These are phyloP conservation scores for Penicillium crystallinum DNA, from an alignment of 495 filamentous ascomycete genomes.

Conservation along the genomic window DNA sequence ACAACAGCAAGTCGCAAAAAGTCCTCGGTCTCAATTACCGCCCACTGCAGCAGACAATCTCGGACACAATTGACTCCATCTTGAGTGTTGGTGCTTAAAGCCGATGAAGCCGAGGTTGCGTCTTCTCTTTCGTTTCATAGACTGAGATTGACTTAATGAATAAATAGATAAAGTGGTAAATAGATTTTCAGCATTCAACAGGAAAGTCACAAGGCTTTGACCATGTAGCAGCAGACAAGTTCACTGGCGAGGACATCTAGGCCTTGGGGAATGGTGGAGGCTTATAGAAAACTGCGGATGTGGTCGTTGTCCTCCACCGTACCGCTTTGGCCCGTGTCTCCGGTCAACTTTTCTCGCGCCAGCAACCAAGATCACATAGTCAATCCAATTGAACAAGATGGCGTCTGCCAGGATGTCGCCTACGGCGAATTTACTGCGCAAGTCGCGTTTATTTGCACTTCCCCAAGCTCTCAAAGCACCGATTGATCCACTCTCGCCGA, in stretches of 20 bases:
- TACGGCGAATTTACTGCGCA: conserved; percentile 58
- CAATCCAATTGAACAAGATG: conserved; percentile 37
- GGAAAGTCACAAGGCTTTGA: too few species aligned
- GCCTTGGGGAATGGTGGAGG: too few species aligned
- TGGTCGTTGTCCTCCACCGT: conserved; percentile 14
- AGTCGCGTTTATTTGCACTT: conserved; percentile 61
- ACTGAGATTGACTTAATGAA: not conserved
- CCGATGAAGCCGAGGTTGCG: not conserved
- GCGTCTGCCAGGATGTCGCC: conserved; percentile 49
- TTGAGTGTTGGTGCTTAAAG: conserved; percentile 39
- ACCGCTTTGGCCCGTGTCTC: conserved; percentile 15
- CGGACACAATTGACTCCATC: conserved; percentile 52
- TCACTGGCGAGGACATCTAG: too few species aligned
- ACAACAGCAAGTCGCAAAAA: conserved; percentile 51
- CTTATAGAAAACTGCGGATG: conserved; percentile 7
- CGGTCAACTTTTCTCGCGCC: conserved; percentile 37
- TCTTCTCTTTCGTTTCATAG: not conserved
- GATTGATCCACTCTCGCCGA: conserved; percentile 35
- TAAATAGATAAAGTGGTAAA: not conserved
- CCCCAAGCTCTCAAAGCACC: conserved; percentile 51
- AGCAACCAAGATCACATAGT: conserved; percentile 16
- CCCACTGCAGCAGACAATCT: conserved; percentile 49
- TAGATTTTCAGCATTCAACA: too few species aligned
- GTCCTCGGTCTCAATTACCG: conserved; percentile 56
- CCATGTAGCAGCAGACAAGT: too few species aligned